Conservation (phyloP, 371 early-diverging fungal species). For the Dentiscutata heterogama region DNA sequence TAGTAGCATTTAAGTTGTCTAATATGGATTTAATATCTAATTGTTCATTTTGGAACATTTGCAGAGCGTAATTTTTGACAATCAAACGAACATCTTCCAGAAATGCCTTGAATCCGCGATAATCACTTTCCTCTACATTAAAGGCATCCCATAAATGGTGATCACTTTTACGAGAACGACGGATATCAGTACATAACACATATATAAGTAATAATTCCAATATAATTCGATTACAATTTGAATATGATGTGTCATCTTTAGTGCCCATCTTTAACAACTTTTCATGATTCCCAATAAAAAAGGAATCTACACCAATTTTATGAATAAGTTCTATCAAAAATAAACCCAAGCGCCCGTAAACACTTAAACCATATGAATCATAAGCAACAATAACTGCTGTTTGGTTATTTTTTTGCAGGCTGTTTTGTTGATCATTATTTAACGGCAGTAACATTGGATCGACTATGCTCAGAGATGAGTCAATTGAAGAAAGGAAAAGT, state of each 20-base stretch:
- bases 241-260: not conserved
- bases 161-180: constrained; percentile 4
- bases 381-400: constrained; percentile 47
- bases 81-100: constrained; percentile 1
- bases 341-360: constrained; percentile 62
- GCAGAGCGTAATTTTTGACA: not conserved
- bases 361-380: constrained; percentile 66
- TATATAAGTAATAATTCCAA: constrained; percentile 34
- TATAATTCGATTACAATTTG: constrained; percentile 15
- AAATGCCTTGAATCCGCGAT: constrained; percentile 34
- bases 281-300: constrained; percentile 42
- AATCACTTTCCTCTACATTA: constrained; percentile 26
- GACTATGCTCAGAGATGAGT: constrained; percentile 48
- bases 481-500: constrained; percentile 47
- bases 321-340: constrained; percentile 55
- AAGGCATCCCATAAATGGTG: constrained; percentile 41
- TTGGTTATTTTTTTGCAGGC: constrained; percentile 13
- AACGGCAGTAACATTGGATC: constrained; percentile 52
- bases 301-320: constrained; percentile 49
- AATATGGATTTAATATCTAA: constrained; percentile 3
- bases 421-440: not conserved
- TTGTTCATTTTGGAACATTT: not conserved
- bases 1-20: not conserved
- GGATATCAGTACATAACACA: constrained; percentile 31
- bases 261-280: not conserved